These are phyloP conservation scores for Ceratocystis harringtonii DNA, from an alignment of 2,329 filamentous ascomycete species.

Conservation along the genomic window DNA sequence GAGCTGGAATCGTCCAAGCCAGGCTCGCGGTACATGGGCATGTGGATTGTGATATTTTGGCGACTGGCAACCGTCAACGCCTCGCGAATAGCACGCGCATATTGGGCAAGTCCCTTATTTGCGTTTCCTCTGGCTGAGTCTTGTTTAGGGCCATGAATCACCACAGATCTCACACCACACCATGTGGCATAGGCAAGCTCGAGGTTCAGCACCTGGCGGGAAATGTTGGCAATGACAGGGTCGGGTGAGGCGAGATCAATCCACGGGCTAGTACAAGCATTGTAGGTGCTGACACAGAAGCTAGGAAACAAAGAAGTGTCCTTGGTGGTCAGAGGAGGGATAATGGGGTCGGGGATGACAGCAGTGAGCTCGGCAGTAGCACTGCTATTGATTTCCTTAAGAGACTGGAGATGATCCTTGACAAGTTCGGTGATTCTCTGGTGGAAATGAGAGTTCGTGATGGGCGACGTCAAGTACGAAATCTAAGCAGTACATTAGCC, in stretches of 20 bases:
- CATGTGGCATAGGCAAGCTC: slow-evolving; percentile 93
- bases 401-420: slow-evolving; percentile 36
- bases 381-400: slow-evolving; percentile 29
- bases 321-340: slow-evolving; percentile 57
- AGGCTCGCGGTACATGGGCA: slow-evolving; percentile 69
- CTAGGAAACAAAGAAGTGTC: slow-evolving; percentile 62
- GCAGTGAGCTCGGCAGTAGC: slow-evolving; percentile 30
- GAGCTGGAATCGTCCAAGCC: slow-evolving; percentile 37
- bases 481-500: slow-evolving; percentile 37
- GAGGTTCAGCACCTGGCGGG: slow-evolving; percentile 74
- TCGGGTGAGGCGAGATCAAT: slow-evolving; percentile 77
- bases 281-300: slow-evolving; percentile 53
- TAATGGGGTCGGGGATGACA: slow-evolving; percentile 39
- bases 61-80: slow-evolving; percentile 59
- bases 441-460: slow-evolving; percentile 61
- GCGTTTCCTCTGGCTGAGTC: slow-evolving; percentile 39
- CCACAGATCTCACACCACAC: slow-evolving; percentile 70
- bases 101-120: slow-evolving; percentile 49
- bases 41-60: slow-evolving; percentile 63
- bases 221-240: slow-evolving; percentile 70
- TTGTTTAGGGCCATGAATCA: slow-evolving; percentile 63
- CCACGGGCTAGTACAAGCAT: slow-evolving; percentile 77
- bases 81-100: slow-evolving; percentile 71
- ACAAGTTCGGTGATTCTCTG: slow-evolving; percentile 50
- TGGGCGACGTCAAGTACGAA: slow-evolving; percentile 61